Conservation (phyloP, 23 red algal species). For the Agarophyton chilense region DNA sequence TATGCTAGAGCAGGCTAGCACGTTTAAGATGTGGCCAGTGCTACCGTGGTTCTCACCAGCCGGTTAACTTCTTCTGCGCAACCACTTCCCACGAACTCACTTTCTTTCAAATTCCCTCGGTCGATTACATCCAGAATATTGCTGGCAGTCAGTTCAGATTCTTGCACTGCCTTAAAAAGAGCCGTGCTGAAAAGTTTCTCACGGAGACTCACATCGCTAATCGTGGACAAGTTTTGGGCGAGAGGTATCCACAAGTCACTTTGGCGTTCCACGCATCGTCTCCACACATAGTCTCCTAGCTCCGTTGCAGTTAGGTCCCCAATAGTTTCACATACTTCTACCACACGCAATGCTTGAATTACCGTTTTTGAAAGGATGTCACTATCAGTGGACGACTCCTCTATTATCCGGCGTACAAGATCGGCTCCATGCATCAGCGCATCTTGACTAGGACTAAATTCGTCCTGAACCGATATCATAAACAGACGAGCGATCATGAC, state of each 20-base stretch:
- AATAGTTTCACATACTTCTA: conserved; percentile 16
- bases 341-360: conserved; percentile 15
- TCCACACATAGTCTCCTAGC: conserved; percentile 51
- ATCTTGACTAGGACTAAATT: neutral
- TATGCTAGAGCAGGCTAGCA: neutral
- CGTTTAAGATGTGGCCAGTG: conserved; percentile 20
- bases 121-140: conserved; percentile 18
- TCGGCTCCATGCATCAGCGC: conserved; percentile 12
- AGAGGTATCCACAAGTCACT: conserved; percentile 44
- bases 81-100: conserved; percentile 22
- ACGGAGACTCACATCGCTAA: conserved; percentile 34
- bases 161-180: conserved; percentile 32
- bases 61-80: conserved; percentile 23
- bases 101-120: neutral
- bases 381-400: conserved; percentile 37
- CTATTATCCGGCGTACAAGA: conserved; percentile 35
- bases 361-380: conserved; percentile 37
- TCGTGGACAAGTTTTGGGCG: neutral
- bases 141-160: neutral
- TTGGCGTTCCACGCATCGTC: conserved; percentile 57
- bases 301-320: neutral
- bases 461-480: conserved; percentile 29
- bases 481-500: conserved; percentile 26
- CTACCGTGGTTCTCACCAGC: conserved; percentile 39
- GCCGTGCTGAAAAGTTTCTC: conserved; percentile 35